Evolutionary conservation across 306 rosid species (phyloP).

Genomic region (Purshia tridentata): DNA sequence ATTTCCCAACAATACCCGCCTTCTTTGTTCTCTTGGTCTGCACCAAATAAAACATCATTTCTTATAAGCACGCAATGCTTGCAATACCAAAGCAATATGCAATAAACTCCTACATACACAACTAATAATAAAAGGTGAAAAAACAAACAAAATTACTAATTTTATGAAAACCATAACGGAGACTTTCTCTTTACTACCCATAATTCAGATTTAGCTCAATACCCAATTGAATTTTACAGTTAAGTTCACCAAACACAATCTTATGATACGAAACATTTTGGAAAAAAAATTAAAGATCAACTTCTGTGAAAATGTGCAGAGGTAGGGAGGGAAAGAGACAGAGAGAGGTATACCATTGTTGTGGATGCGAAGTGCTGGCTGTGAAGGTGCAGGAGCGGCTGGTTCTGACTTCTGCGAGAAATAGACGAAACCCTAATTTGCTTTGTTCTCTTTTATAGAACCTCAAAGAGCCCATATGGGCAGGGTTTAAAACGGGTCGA

Average conservation of each 20-base stretch:
- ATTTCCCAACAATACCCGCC: conserved; percentile 89
- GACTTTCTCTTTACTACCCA: not conserved
- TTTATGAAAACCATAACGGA: not conserved
- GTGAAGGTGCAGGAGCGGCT: conserved; percentile 12
- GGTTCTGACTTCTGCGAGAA: not conserved
- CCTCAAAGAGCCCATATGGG: not conserved
- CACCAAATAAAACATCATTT: conserved; percentile 1
- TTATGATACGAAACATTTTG: not conserved
- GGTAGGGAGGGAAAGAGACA: not conserved
- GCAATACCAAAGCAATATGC: not conserved
- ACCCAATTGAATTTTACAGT: not conserved
- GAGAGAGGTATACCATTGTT: conserved; percentile 8
- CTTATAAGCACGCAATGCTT: not conserved
- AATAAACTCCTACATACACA: no score
- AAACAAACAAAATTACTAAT: no score
- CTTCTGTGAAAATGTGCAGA: not conserved
- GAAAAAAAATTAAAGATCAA: not conserved
- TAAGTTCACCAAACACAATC: not conserved
- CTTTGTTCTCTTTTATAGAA: not conserved
- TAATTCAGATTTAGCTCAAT: not conserved
- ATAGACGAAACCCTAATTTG: not conserved
- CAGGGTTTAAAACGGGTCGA: not conserved
- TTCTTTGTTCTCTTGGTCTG: conserved; percentile 98
- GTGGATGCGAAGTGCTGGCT: not conserved
- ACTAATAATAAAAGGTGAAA: no score